Evolutionary conservation across 1,284 basidiomycete genomes (phyloP).

Genomic region (Chalciporus sp.): DNA sequence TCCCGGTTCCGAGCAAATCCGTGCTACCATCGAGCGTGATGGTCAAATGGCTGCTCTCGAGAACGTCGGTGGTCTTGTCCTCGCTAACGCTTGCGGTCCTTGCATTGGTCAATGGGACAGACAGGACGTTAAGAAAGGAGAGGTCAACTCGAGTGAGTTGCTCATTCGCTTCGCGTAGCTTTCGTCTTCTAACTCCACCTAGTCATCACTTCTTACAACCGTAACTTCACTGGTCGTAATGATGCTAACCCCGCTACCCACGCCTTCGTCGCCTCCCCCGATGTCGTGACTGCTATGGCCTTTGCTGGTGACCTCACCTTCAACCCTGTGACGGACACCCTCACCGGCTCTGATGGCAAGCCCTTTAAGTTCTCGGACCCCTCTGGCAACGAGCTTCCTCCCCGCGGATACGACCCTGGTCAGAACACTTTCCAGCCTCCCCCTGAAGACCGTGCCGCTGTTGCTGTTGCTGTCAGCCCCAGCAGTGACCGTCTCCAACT

Average conservation of each 20-base stretch:
- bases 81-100: constrained; percentile 98
- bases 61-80: constrained; percentile 86
- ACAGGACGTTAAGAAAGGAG: constrained; percentile 95
- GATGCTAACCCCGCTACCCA: constrained; percentile 99
- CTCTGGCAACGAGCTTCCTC: constrained; percentile 89
- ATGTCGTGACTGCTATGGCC: constrained; percentile 96
- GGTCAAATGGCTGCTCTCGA: constrained; percentile 92
- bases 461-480: constrained; percentile 88
- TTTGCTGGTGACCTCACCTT: constrained; percentile 95
- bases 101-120: constrained; percentile 99
- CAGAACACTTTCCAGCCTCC: constrained; percentile 98
- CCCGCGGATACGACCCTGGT: constrained; percentile 94
- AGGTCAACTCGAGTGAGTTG: constrained; percentile 85
- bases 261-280: constrained; percentile 98
- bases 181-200: constrained; percentile 6
- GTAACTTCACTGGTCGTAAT: constrained; percentile 99
- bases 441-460: constrained; percentile 81
- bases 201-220: constrained; percentile 99
- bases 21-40: constrained; percentile 96
- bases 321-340: constrained; percentile 94
- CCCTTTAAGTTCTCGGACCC: constrained; percentile 96
- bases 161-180: not conserved
- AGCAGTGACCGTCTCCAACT: constrained; percentile 95
- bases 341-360: constrained; percentile 92
- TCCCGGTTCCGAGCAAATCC: constrained; percentile 97